These are phyloP conservation scores for Ormosia emarginata DNA, from an alignment of 306 rosid genomes.

Conservation along the genomic window DNA sequence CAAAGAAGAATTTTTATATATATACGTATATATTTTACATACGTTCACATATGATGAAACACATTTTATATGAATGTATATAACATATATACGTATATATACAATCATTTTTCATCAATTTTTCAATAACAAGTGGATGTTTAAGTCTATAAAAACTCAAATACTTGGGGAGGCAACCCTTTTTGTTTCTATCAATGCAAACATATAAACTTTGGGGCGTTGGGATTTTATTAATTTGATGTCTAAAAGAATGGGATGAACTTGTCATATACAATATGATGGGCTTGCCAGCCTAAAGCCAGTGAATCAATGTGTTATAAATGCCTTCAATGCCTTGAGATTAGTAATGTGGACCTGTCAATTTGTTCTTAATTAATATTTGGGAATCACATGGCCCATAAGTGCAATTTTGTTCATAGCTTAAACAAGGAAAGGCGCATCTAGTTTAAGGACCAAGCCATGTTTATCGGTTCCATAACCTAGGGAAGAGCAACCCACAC, in stretches of 20 bases:
- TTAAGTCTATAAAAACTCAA: not conserved
- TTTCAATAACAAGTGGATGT: not conserved
- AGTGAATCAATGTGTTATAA: not conserved
- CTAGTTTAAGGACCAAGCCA: not conserved
- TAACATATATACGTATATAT: too few species aligned
- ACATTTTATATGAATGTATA: too few species aligned
- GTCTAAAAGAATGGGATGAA: not conserved
- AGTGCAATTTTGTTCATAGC: not conserved
- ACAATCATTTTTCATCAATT: too few species aligned
- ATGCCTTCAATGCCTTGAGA: not conserved
- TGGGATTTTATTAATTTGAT: not conserved
- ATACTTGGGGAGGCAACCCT: not conserved
- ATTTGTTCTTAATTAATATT: not conserved
- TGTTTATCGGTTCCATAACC: not conserved
- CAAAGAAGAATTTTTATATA: too few species aligned
- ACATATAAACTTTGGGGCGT: not conserved
- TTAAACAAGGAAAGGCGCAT: not conserved
- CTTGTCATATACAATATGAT: not conserved
- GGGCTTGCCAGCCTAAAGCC: not conserved
- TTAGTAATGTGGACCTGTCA: not conserved
- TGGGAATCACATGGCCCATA: conserved; percentile 1
- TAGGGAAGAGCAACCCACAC: conserved; percentile 22
- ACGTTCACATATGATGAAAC: too few species aligned
- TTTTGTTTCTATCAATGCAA: not conserved
- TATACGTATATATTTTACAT: too few species aligned